Percentiles rank a stretch among this genome's conserved stretches.
Evolutionary conservation across 305 asterid species (phyloP).

Genomic region (Nicotiana rustica): DNA sequence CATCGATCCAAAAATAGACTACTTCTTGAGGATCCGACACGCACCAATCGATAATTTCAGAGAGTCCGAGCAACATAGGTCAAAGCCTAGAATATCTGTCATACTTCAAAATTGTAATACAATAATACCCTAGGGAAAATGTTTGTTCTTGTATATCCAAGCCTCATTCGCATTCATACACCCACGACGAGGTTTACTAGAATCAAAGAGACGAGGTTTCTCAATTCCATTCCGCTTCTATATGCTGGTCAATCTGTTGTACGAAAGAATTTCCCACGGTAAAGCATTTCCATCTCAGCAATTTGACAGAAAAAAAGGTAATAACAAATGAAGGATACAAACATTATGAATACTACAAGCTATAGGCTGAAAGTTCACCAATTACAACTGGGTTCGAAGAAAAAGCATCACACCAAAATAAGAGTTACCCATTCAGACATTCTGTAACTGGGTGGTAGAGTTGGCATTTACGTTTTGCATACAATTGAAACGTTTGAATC

Average conservation of each 20-base stretch:
- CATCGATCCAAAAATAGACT: too few relatives aligned
- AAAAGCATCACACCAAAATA: constrained; percentile 18
- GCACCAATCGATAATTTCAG: too few relatives aligned
- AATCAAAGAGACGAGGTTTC: neutral
- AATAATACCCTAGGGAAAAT: neutral
- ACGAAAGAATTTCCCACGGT: neutral
- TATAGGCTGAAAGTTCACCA: neutral
- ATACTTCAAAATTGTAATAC: too few relatives aligned
- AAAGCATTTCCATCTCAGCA: neutral
- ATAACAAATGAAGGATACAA: neutral
- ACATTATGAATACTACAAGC: neutral
- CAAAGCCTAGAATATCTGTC: too few relatives aligned
- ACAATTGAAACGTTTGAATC: neutral
- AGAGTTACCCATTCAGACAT: neutral
- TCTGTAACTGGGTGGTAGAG: neutral
- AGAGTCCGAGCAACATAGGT: too few relatives aligned
- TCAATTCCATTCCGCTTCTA: neutral
- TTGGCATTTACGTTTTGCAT: constrained; percentile 28
- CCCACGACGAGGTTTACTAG: neutral
- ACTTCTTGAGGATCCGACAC: too few relatives aligned
- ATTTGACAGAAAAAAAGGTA: neutral
- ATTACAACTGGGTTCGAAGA: neutral
- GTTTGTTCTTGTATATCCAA: neutral
- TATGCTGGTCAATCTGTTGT: neutral
- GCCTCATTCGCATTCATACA: neutral